Evolutionary conservation across 768 basidiomycete genomes (phyloP).

Genomic region (Mycena venus): DNA sequence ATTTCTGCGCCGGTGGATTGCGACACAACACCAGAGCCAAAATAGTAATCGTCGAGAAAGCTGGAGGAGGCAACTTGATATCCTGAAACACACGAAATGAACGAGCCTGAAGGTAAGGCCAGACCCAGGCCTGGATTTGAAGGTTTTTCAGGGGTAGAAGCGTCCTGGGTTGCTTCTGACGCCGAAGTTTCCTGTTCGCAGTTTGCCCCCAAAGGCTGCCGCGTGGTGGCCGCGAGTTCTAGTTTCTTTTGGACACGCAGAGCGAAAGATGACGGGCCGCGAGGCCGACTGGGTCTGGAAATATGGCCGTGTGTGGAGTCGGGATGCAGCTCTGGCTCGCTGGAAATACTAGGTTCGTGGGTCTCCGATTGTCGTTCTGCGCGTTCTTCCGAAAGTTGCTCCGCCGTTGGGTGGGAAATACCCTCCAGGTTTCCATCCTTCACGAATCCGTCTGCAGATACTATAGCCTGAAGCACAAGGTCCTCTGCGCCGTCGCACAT

Average conservation of each 20-base stretch:
- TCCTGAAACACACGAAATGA: conserved; percentile 1
- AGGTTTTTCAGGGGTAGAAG: neutral
- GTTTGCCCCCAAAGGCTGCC: neutral
- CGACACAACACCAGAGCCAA: neutral
- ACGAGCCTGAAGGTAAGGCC: neutral
- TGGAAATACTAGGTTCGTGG: conserved; percentile 5
- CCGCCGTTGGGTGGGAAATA: neutral
- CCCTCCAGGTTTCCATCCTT: neutral
- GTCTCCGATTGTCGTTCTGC: conserved; percentile 5
- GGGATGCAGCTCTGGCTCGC: conserved; percentile 21
- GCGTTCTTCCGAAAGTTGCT: neutral
- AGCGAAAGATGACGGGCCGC: conserved; percentile 56
- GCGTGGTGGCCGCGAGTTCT: conserved; percentile 30
- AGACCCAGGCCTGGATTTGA: neutral
- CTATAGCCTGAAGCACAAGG: conserved; percentile 49
- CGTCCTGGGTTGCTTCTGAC: neutral
- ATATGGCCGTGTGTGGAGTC: neutral
- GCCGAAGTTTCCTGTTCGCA: neutral
- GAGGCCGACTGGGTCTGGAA: conserved; percentile 39
- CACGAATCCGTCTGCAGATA: conserved; percentile 44
- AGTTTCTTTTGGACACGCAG: conserved; percentile 59
- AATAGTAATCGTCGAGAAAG: conserved; percentile 28
- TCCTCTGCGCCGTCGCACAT: conserved; percentile 52
- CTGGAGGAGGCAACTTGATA: conserved; percentile 26
- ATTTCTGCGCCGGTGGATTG: neutral